Conservation (phyloP, 371 early-diverging fungal genomes). For the Rhizopus delemar region DNA sequence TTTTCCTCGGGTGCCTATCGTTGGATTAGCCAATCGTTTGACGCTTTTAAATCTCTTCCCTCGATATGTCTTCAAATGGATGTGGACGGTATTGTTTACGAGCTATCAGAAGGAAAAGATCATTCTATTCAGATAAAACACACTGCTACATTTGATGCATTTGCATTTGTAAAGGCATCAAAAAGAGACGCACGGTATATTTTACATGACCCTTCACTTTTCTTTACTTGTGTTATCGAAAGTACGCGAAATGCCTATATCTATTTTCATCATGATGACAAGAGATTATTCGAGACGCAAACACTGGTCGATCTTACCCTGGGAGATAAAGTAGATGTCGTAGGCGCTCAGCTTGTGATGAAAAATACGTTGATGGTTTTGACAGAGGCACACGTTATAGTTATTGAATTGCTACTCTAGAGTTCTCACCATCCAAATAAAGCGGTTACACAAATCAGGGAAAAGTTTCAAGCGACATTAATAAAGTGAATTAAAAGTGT, state of each 20-base stretch:
- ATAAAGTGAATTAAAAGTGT: constrained; percentile 1
- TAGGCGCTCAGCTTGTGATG: constrained; percentile 52
- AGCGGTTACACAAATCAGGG: constrained; percentile 2
- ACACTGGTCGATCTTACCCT: constrained; percentile 43
- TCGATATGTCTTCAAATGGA: constrained; percentile 69
- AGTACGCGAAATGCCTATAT: constrained; percentile 69
- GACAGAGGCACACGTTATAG: constrained; percentile 50
- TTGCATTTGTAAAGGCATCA: constrained; percentile 69
- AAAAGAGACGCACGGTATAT: constrained; percentile 24
- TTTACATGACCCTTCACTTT: constrained; percentile 6
- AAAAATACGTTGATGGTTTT: constrained; percentile 46
- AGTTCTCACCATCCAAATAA: neutral
- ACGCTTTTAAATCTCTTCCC: constrained; percentile 28
- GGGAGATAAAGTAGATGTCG: constrained; percentile 43
- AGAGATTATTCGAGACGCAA: constrained; percentile 33
- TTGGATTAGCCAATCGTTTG: constrained; percentile 58
- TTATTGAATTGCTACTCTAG: constrained; percentile 9
- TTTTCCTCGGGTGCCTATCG: constrained; percentile 44
- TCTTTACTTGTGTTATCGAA: constrained; percentile 66
- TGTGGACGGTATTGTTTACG: constrained; percentile 74
- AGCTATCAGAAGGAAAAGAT: constrained; percentile 29
- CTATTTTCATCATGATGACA: constrained; percentile 55
- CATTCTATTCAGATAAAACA: constrained; percentile 39
- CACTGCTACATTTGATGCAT: constrained; percentile 66
- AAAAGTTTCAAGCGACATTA: constrained; percentile 4